Evolutionary conservation across 345 rosid species (phyloP).

Genomic region (Fremontodendron californicum): DNA sequence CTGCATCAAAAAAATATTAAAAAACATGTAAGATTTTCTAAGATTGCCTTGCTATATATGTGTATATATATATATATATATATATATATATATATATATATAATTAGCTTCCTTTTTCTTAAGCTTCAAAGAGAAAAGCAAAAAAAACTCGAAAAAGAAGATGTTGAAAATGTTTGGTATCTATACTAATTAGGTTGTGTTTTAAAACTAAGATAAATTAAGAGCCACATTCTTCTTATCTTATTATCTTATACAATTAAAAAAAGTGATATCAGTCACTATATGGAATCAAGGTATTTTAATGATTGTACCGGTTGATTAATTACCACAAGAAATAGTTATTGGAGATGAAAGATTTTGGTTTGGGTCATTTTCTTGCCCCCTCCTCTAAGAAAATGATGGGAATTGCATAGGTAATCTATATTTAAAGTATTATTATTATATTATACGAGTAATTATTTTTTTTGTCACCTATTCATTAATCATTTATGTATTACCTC

Average conservation of each 20-base stretch:
- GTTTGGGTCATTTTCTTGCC: neutral
- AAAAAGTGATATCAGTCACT: neutral
- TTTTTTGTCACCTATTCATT: too few relatives aligned
- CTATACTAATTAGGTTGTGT: neutral
- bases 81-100: too few relatives aligned
- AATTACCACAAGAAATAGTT: neutral
- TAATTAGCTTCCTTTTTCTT: neutral
- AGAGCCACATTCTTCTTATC: neutral
- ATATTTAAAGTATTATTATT: too few relatives aligned
- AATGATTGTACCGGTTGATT: neutral
- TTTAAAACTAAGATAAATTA: neutral
- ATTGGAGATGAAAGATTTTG: neutral
- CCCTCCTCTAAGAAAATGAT: neutral
- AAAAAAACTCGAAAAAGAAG: neutral
- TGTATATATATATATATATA: too few relatives aligned
- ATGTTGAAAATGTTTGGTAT: neutral
- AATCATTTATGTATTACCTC: neutral
- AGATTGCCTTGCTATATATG: too few relatives aligned
- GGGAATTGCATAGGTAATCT: neutral
- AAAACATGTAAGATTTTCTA: too few relatives aligned
- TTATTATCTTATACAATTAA: neutral
- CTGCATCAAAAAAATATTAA: conserved; percentile 25
- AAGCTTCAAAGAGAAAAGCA: neutral
- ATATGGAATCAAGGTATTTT: neutral
- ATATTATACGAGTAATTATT: too few relatives aligned